These are phyloP conservation scores for Cytauxzoon felis DNA, from an alignment of 169 alveolate species.

Conservation along the genomic window DNA sequence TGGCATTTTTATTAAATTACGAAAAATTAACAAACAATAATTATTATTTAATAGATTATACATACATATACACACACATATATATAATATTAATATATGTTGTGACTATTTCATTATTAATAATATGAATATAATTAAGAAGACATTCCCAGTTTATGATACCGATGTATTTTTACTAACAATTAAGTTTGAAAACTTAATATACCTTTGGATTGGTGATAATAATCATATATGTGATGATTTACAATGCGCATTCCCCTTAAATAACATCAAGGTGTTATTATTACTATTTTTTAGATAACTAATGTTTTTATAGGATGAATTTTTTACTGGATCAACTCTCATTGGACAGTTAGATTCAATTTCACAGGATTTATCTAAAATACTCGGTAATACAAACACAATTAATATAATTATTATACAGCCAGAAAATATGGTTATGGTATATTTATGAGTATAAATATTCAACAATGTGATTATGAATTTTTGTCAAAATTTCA, in stretches of 20 bases:
- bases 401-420: background rate
- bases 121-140: conserved; percentile 38
- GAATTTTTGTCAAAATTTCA: conserved; percentile 18
- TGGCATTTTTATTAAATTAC: too few relatives aligned
- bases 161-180: conserved; percentile 19
- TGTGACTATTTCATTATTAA: too few relatives aligned
- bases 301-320: conserved; percentile 17
- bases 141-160: conserved; percentile 32
- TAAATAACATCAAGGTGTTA: conserved; percentile 30
- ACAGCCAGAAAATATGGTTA: conserved; percentile 29
- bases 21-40: too few relatives aligned
- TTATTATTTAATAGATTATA: too few relatives aligned
- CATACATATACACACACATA: too few relatives aligned
- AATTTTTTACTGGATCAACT: conserved; percentile 45
- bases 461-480: conserved; percentile 25
- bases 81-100: too few relatives aligned
- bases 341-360: conserved; percentile 58
- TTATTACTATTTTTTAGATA: background rate
- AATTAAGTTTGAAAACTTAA: conserved; percentile 4
- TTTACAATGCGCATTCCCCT: conserved; percentile 55
- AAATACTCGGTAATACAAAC: conserved; percentile 32
- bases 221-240: conserved; percentile 26
- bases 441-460: conserved; percentile 51
- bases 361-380: conserved; percentile 46
- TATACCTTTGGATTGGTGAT: conserved; percentile 62